Conservation (phyloP, 2,329 filamentous ascomycete species). For the Zarea fungicola region DNA sequence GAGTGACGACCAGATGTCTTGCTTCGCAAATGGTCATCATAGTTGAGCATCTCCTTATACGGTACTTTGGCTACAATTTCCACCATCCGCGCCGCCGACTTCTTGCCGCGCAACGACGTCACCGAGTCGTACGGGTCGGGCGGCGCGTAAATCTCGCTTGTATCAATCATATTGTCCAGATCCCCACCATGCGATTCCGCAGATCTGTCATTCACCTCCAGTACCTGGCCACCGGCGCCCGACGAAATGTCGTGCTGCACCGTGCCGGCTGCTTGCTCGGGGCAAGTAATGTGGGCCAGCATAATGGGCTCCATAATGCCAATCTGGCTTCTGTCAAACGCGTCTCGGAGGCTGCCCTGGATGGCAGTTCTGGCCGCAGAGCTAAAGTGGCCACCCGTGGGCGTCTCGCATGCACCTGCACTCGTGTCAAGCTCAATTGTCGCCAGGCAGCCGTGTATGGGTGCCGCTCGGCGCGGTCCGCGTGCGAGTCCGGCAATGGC, state of each 20-base stretch:
- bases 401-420: constrained; percentile 49
- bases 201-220: constrained; percentile 60
- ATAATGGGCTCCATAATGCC: constrained; percentile 90
- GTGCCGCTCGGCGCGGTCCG: constrained; percentile 74
- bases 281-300: constrained; percentile 79
- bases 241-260: constrained; percentile 79
- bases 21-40: constrained; percentile 81
- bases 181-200: constrained; percentile 26
- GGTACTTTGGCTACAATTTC: constrained; percentile 83
- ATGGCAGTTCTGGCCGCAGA: constrained; percentile 58
- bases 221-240: constrained; percentile 64
- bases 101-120: constrained; percentile 50
- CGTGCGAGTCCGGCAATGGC: constrained; percentile 77
- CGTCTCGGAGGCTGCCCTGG: constrained; percentile 60
- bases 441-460: constrained; percentile 71
- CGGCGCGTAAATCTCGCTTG: constrained; percentile 75
- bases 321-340: constrained; percentile 49
- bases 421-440: constrained; percentile 63
- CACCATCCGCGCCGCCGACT: constrained; percentile 43
- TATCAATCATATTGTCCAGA: constrained; percentile 52
- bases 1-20: constrained; percentile 76
- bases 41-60: constrained; percentile 94
- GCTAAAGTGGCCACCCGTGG: constrained; percentile 64
- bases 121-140: constrained; percentile 71
- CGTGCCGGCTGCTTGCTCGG: constrained; percentile 72